A percentile compares a stretch with the other conserved stretches of the same genome.
Evolutionary conservation across 2,329 filamentous ascomycete genomes (phyloP).

Genomic region (Diaporthe citrichinensis): DNA sequence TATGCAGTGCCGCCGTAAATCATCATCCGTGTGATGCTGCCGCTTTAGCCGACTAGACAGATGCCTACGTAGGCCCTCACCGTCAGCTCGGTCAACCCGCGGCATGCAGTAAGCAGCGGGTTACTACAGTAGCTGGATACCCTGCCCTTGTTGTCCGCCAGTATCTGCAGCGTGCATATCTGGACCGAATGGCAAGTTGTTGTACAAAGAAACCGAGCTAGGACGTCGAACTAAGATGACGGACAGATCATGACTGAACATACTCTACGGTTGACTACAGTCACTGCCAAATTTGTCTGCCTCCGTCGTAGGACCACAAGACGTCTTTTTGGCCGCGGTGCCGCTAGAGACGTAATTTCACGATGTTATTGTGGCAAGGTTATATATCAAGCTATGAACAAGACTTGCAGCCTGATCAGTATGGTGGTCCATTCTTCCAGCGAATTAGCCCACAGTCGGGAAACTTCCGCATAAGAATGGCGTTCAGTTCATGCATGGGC

Average conservation of each 20-base stretch:
- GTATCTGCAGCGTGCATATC: neutral
- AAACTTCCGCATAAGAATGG: neutral
- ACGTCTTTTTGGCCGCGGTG: neutral
- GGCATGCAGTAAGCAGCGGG: conserved; percentile 1
- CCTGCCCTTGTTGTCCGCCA: neutral
- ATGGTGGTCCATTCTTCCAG: neutral
- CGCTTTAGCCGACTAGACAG: neutral
- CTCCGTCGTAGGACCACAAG: neutral
- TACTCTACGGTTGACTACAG: too few relatives aligned
- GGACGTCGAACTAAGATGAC: too few relatives aligned
- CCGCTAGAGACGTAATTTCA: neutral
- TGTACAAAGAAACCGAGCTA: neutral
- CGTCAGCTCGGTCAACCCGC: neutral
- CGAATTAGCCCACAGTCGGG: neutral
- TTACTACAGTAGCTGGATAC: neutral
- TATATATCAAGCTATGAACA: neutral
- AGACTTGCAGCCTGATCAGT: neutral
- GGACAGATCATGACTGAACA: too few relatives aligned
- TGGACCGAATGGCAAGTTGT: neutral
- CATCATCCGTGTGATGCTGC: neutral
- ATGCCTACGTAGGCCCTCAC: too few relatives aligned
- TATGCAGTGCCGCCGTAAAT: neutral
- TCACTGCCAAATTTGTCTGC: neutral
- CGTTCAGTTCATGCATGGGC: neutral
- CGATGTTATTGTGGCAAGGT: neutral